Conservation (phyloP, 139 green algal genomes). For the Chlorella sp. region DNA sequence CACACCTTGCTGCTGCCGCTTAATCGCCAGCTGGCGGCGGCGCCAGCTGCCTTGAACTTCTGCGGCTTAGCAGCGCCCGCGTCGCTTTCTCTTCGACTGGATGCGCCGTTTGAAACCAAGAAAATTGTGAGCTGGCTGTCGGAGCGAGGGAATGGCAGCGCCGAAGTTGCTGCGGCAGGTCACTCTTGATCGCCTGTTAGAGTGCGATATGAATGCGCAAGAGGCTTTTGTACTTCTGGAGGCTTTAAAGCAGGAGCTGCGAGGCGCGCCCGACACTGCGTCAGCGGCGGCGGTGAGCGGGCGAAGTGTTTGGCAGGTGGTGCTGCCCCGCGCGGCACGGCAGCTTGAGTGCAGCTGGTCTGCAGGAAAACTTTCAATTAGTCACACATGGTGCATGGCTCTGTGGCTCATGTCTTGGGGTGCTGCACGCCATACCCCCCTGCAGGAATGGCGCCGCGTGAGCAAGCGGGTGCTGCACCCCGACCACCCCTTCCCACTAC, state of each 20-base stretch:
- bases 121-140: background rate
- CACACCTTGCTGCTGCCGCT: no score
- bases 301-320: background rate
- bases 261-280: background rate
- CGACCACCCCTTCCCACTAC: constrained; percentile 62
- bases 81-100: no score
- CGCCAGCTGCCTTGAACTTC: background rate
- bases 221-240: constrained; percentile 12
- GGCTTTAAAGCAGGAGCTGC: background rate
- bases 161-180: background rate
- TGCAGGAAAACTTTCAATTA: background rate
- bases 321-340: background rate
- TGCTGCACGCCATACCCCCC: background rate
- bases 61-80: background rate
- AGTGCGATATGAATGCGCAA: constrained; percentile 22
- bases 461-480: constrained; percentile 56
- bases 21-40: background rate
- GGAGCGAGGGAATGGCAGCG: background rate
- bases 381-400: background rate
- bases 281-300: background rate
- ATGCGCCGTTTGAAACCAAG: no score
- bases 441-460: constrained; percentile 56
- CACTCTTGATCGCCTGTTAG: background rate
- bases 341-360: background rate
- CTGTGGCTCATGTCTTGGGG: background rate